Conservation (phyloP, 768 basidiomycete genomes). For the Phanerochaete carnosa region DNA sequence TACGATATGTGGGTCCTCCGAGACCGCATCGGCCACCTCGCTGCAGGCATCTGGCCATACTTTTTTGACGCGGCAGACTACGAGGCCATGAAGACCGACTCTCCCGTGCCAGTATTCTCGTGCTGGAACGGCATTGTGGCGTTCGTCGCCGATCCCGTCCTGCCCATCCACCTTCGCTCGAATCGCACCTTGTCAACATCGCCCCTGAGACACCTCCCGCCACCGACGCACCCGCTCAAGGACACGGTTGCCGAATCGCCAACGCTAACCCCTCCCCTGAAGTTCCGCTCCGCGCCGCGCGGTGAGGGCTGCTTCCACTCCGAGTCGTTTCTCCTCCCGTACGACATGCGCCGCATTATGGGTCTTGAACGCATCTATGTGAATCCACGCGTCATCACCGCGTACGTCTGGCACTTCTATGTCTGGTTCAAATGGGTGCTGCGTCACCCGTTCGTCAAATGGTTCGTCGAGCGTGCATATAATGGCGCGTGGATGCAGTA, state of each 20-base stretch:
- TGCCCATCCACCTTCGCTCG: conserved; percentile 35
- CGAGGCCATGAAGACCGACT: conserved; percentile 32
- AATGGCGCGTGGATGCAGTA: conserved; percentile 37
- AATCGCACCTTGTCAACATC: conserved; percentile 33
- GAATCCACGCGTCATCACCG: conserved; percentile 38
- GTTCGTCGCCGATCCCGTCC: conserved; percentile 37
- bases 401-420: conserved; percentile 31
- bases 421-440: conserved; percentile 28
- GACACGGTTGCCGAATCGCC: conserved; percentile 22
- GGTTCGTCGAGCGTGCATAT: conserved; percentile 38
- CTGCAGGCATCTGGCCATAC: conserved; percentile 36
- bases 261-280: conserved; percentile 29
- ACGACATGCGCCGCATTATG: conserved; percentile 39
- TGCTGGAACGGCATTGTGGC: conserved; percentile 47
- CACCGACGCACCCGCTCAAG: conserved; percentile 27
- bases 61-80: conserved; percentile 36
- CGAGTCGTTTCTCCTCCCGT: conserved; percentile 40
- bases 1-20: conserved; percentile 38
- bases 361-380: conserved; percentile 33
- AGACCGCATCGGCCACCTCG: conserved; percentile 31
- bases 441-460: conserved; percentile 35
- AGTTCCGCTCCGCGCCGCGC: conserved; percentile 27
- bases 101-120: conserved; percentile 40
- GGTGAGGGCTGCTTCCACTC: conserved; percentile 33
- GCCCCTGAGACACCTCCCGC: conserved; percentile 27